Evolutionary conservation across 495 filamentous ascomycete genomes (phyloP).

Genomic region (Talaromyces liani): DNA sequence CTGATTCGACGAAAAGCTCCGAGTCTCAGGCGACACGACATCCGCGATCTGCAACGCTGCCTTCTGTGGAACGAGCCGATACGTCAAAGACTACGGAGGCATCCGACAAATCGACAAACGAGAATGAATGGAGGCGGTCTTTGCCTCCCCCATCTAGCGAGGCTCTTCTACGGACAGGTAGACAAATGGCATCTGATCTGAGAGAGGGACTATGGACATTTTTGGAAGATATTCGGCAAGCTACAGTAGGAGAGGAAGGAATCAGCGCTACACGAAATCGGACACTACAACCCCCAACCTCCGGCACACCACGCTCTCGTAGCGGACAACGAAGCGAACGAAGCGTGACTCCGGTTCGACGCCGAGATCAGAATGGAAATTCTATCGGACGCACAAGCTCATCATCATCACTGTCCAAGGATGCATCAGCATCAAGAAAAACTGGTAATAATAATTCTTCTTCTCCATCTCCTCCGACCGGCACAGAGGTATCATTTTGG

Average conservation of each 20-base stretch:
- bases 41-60: conserved; percentile 39
- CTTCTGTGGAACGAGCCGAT: conserved; percentile 33
- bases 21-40: conserved; percentile 30
- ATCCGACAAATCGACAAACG: conserved; percentile 14
- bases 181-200: conserved; percentile 86
- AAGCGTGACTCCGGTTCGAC: conserved; percentile 16
- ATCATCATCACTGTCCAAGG: conserved; percentile 24
- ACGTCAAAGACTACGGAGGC: conserved; percentile 21
- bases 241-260: conserved; percentile 88
- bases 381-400: conserved; percentile 30
- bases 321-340: conserved; percentile 27
- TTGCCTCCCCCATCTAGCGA: conserved; percentile 45
- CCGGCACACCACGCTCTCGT: conserved; percentile 10
- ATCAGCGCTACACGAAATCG: conserved; percentile 50
- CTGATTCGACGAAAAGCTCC: conserved; percentile 10
- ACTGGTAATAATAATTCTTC: conserved; percentile 39
- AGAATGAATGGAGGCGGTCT: conserved; percentile 31
- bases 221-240: conserved; percentile 89
- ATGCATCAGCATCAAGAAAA: conserved; percentile 24
- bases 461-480: conserved; percentile 21
- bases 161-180: conserved; percentile 56
- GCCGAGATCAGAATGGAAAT: conserved; percentile 17
- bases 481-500: conserved; percentile 43
- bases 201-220: conserved; percentile 93
- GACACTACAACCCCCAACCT: conserved; percentile 20